Base-by-base conservation (phyloP, 257 asterid genomes). In the Lycium barbarum region DNA sequence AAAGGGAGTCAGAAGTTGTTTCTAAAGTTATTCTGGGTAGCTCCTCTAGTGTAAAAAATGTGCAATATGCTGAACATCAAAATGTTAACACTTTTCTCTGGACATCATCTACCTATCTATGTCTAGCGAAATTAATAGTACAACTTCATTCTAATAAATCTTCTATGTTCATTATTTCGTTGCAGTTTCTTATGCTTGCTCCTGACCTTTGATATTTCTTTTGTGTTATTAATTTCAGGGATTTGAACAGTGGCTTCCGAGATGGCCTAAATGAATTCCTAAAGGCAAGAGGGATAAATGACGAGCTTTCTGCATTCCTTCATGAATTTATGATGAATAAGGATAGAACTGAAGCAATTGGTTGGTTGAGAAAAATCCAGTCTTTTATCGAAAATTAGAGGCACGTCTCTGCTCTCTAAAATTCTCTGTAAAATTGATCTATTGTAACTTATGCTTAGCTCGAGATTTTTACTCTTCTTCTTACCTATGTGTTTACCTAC, bases 281-380 rank as follows among this genome's bases (percentile, higher is more conserved):
- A 85, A 76, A 90, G 53, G 45, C 78, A 54, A 91, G 94, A 71
- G 93, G 95, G 70, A 81, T 92, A 84, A 85, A 89, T 63, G 86
- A 79, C 35, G 91, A 84, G 51, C 91, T 92, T 84, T 87, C 92
- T 22, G 67, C 38, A 47, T 92, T 92, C 86, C 88, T 92, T 91
- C 95, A 91, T 83, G 86, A 81, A 74, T 92, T 87, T 85, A 92
- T 92, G 93, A 80, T 86, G 91, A 91, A 91, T 85, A 92, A 92
- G 86, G 93, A 91, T 83, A 87, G 89, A 84, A 79, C 86, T 86
- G 95, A 92, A 91, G 86, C 86, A 59, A 83, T 92, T 78, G 85
- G 73, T 8, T 92, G 95, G 95, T 80, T 91, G 84, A 84, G 73
- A 84, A 91, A 88, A 88, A 63, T 90, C 80, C 85, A 87, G 45